A percentile compares a stretch with the other conserved stretches of the same genome.
Conservation (phyloP, 768 basidiomycete species). For the Lyophyllum shimeji region DNA sequence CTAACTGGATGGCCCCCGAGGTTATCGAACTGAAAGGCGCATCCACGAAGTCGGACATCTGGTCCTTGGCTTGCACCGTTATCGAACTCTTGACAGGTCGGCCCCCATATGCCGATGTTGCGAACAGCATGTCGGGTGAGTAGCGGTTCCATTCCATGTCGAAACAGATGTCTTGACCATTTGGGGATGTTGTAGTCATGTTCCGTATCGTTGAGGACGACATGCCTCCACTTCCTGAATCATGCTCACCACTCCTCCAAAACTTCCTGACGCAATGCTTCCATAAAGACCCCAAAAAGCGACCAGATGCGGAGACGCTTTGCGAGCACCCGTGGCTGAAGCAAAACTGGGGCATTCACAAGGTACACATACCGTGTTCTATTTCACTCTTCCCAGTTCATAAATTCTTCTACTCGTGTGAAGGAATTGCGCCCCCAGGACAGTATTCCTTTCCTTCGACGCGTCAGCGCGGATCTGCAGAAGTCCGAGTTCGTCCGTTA, state of each 20-base stretch:
- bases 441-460: slow-evolving; percentile 91
- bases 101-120: slow-evolving; percentile 89
- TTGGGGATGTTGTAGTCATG: slow-evolving; percentile 60
- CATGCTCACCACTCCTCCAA: slow-evolving; percentile 69
- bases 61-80: slow-evolving; percentile 94
- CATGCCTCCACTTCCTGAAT: slow-evolving; percentile 83
- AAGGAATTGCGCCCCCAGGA: slow-evolving; percentile 89
- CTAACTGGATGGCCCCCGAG: slow-evolving; percentile 99
- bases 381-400: background rate
- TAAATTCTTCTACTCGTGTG: background rate
- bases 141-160: slow-evolving; percentile 13
- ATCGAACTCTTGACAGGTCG: slow-evolving; percentile 90
- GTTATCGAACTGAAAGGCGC: slow-evolving; percentile 95
- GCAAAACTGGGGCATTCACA: slow-evolving; percentile 73
- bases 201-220: slow-evolving; percentile 96
- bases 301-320: slow-evolving; percentile 83
- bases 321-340: slow-evolving; percentile 93
- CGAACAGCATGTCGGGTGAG: slow-evolving; percentile 87
- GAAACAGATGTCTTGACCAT: slow-evolving; percentile 6
- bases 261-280: slow-evolving; percentile 90
- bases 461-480: slow-evolving; percentile 84
- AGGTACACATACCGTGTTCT: slow-evolving; percentile 46
- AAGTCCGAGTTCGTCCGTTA: slow-evolving; percentile 66
- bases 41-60: slow-evolving; percentile 90
- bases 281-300: slow-evolving; percentile 76